Conservation (phyloP, 768 basidiomycete genomes). For the Termitomyces sp. region DNA sequence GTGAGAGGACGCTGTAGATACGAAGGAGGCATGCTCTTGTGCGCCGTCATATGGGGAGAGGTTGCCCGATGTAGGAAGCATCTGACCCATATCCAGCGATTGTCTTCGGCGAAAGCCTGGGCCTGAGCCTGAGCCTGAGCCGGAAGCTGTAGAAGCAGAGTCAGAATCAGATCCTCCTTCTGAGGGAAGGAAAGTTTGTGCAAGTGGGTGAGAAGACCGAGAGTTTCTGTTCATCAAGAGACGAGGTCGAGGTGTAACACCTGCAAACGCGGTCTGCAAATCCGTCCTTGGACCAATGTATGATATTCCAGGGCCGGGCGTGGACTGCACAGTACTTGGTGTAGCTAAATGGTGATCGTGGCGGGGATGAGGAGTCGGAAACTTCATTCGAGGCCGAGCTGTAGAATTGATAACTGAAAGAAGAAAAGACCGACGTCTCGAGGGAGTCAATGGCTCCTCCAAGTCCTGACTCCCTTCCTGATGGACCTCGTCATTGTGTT, state of each 20-base stretch:
- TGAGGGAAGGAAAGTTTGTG: conserved; percentile 43
- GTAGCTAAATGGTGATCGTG: conserved; percentile 26
- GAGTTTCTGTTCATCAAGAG: conserved; percentile 20
- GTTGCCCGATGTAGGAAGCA: conserved; percentile 27
- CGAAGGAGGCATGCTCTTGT: conserved; percentile 59
- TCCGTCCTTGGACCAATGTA: conserved; percentile 24
- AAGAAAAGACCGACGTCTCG: conserved; percentile 76
- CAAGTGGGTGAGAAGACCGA: conserved; percentile 61
- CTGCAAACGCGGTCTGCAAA: conserved; percentile 53
- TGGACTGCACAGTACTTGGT: conserved; percentile 27
- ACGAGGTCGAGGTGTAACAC: conserved; percentile 59
- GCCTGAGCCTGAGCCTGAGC: conserved; percentile 15
- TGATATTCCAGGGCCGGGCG: conserved; percentile 28
- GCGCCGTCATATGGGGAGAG: conserved; percentile 43
- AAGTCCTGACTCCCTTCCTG: conserved; percentile 18
- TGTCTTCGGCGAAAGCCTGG: conserved; percentile 15
- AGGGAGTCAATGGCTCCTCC: conserved; percentile 57
- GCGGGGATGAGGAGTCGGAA: conserved; percentile 59
- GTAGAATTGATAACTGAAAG: conserved; percentile 83
- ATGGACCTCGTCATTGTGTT: conserved; percentile 17
- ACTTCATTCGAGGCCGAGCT: conserved; percentile 63
- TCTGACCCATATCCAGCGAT: conserved; percentile 12
- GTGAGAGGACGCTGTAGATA: conserved; percentile 84
- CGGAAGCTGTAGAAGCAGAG: conserved; percentile 22
- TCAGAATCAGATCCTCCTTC: conserved; percentile 32